phyloP scores from a whole-genome alignment of 2,329 filamentous ascomycete species.

The Tolypocladium amazonense region DNA sequence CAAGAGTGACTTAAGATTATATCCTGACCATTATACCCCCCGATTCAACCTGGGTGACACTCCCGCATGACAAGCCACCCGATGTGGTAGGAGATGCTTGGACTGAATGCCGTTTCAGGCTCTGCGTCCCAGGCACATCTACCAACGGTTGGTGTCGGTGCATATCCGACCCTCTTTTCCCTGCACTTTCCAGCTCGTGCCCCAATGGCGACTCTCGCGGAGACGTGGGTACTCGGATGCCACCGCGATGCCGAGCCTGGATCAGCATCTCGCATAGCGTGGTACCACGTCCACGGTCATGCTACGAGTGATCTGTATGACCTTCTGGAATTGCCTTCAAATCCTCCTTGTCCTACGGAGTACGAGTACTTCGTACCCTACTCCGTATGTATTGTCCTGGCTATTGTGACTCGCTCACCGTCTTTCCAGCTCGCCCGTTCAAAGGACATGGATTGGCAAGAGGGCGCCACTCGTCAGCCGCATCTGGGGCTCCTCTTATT shows the following conservation, averaged over 20 bases:
- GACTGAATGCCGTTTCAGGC: background rate
- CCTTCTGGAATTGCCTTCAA: background rate
- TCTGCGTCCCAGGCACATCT: background rate
- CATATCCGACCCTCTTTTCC: background rate
- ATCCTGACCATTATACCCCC: background rate
- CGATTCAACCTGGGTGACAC: background rate
- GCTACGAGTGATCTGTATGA: background rate
- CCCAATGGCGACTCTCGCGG: background rate
- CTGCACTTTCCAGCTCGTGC: background rate
- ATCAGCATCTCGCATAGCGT: background rate
- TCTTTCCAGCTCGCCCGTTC: background rate
- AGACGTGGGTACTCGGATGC: background rate
- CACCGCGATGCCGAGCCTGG: background rate
- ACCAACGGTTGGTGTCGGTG: background rate
- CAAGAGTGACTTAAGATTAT: background rate
- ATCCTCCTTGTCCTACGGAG: background rate
- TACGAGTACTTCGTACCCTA: background rate
- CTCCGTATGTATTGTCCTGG: background rate
- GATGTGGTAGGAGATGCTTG: background rate
- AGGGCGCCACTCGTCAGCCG: background rate
- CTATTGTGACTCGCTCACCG: background rate
- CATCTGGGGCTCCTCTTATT: background rate
- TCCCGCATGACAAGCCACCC: background rate
- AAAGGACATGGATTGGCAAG: background rate
- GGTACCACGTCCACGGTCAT: background rate